Evolutionary conservation across 441 rosid genomes (phyloP).

Genomic region (Adansonia madagascariensis): DNA sequence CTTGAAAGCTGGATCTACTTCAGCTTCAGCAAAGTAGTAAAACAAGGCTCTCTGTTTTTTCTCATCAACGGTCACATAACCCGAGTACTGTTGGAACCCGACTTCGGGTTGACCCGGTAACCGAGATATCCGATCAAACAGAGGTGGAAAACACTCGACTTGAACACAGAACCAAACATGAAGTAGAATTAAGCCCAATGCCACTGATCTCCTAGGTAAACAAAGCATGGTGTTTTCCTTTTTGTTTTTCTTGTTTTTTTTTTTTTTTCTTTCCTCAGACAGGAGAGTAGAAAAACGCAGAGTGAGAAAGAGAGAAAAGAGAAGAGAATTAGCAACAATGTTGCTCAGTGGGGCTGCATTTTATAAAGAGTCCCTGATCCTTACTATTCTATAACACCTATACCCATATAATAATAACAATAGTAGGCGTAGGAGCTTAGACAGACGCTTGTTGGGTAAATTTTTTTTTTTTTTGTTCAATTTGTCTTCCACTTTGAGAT

Average conservation of each 20-base stretch:
- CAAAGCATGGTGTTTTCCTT: slow-evolving; percentile 34
- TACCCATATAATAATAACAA: not conserved
- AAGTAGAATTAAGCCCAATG: slow-evolving; percentile 49
- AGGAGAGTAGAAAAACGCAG: slow-evolving; percentile 29
- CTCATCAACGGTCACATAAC: slow-evolving; percentile 79
- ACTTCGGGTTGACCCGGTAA: slow-evolving; percentile 91
- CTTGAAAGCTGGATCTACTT: slow-evolving; percentile 63
- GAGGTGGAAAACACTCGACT: slow-evolving; percentile 42
- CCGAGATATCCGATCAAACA: slow-evolving; percentile 50
- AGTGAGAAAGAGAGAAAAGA: slow-evolving; percentile 25
- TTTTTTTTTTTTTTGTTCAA: not conserved
- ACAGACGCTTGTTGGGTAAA: slow-evolving; percentile 28
- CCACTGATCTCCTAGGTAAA: slow-evolving; percentile 45
- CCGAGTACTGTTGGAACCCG: slow-evolving; percentile 76
- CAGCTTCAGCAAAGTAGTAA: slow-evolving; percentile 94
- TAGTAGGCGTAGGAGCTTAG: slow-evolving; percentile 26
- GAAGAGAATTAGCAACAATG: slow-evolving; percentile 20
- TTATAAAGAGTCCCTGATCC: slow-evolving; percentile 28
- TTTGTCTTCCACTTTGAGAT: not conserved
- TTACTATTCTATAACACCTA: not conserved
- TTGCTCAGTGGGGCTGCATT: slow-evolving; percentile 30
- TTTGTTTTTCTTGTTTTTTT: not conserved
- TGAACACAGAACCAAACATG: slow-evolving; percentile 29
- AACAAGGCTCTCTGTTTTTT: slow-evolving; percentile 75
- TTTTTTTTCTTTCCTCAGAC: not conserved